These are phyloP conservation scores for Thelephora terrestris DNA, from an alignment of 1,284 basidiomycete species.

Conservation along the genomic window DNA sequence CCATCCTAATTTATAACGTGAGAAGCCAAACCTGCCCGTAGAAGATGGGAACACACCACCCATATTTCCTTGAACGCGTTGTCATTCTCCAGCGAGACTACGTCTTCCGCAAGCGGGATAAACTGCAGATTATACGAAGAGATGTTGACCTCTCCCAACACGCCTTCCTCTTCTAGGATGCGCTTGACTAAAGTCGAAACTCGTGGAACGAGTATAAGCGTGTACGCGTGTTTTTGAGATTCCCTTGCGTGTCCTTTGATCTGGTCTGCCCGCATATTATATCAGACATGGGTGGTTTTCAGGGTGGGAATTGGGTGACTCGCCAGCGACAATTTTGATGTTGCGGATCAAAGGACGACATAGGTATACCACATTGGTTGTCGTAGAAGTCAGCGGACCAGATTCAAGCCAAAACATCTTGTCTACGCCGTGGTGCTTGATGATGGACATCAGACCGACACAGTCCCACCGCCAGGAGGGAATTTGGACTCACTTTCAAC, in stretches of 20 bases:
- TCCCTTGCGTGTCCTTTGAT: conserved; percentile 69
- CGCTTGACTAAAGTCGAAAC: conserved; percentile 78
- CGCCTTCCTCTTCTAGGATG: conserved; percentile 85
- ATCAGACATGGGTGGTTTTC: conserved; percentile 5
- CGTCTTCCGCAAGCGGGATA: conserved; percentile 86
- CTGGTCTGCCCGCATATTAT: conserved; percentile 53
- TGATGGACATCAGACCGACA: neutral
- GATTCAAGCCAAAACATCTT: conserved; percentile 99
- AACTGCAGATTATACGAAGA: conserved; percentile 88
- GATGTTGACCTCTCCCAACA: conserved; percentile 81
- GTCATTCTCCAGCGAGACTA: conserved; percentile 82
- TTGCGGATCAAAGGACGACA: conserved; percentile 82
- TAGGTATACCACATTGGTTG: conserved; percentile 89
- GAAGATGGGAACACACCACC: conserved; percentile 46
- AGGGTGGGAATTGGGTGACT: conserved; percentile 14
- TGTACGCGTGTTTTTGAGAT: conserved; percentile 72
- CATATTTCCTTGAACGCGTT: conserved; percentile 78
- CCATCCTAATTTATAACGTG: conserved; percentile 52
- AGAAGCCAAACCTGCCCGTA: neutral
- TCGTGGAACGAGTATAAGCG: conserved; percentile 84
- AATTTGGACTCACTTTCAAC: conserved; percentile 60
- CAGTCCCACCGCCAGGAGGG: neutral
- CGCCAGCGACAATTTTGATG: conserved; percentile 88
- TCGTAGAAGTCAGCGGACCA: conserved; percentile 73
- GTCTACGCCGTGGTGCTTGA: conserved; percentile 93